Base-by-base conservation (phyloP, 345 rosid species). In the Populus euphratica region DNA sequence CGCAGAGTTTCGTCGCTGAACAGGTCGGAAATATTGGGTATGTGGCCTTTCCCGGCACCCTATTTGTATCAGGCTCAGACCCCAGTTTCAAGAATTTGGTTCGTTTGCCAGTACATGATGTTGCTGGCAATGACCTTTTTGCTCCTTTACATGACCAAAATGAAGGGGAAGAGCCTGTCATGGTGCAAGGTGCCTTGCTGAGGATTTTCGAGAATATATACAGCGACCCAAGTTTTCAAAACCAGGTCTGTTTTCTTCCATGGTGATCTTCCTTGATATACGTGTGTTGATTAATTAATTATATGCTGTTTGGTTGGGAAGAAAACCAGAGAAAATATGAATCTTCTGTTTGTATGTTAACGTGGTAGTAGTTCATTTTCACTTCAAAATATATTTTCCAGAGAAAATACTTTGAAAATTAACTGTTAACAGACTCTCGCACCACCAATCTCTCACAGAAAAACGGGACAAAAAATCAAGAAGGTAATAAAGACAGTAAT, bases 131-230 rank as follows among this genome's bases (percentile, higher is more conserved):
- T n/a, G 78, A 52, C 27, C n/a, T 86, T 31, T 91, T 94, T 72
- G 39, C 76, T 31, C 87, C 81, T 2, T 79, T 89, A 65, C 70
- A 65, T 2, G 68, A 77, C 36, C 83, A 75, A 6, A 56, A 44
- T 4, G 83, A 88, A 54, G 87, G 63, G 2, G 93, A 72, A 23
- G 85, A 79, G 49, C 85, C 88, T 2, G 86, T 84, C 66, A 78
- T 85, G 92, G 88, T 92, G 2, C 88, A 90, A 68, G 70, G 72
- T 3, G 89, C 86, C 8, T 38, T 87, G 78, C 72, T 88, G 78
- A 78, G 69, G 2, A 83, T 84, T 6, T 91, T 92, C 71, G 68
- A 59, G 23, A 77, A 88, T 5, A 31, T 80, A 18, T 44, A 72
- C 43, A 35, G 6, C 16, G 44, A 65, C 47, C 83, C 33, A 6